Base-by-base conservation (phyloP, 192 early-diverging fungal species). In the Backusella westeae region DNA sequence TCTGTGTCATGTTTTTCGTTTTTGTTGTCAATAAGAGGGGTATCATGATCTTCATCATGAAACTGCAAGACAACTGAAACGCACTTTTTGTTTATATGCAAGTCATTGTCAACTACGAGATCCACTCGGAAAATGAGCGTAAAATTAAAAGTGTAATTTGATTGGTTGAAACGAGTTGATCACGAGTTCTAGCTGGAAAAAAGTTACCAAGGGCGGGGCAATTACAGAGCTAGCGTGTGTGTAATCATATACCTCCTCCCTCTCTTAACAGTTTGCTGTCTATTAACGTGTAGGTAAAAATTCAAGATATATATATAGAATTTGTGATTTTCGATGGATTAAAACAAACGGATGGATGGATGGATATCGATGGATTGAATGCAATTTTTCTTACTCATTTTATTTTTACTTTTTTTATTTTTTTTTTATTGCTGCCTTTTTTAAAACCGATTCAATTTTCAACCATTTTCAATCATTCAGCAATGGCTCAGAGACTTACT, bases 401-500 rank as follows among this genome's bases (percentile, higher is more conserved):
- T 41, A 26, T 56, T 21, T 69, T 34, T n/a, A n/a, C n/a, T 68
- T 10, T 49, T 36, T 38, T 41, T 21, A 38, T n/a, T 36, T 21
- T 23, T 49, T 71, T 1, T 65, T 19, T 32, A 44, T 42, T 41
- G n/a, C 6, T 14, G 4, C 42, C 19, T 41, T 66, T 32, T 34
- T 53, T 3, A 53, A 67, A 26, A 35, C 46, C 53, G 34, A 36
- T 72, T 49, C 71, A 42, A 49, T 38, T 65, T 36, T 29, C 72
- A 74, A 71, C 12, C 23, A 38, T 8, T 23, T 59, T 59, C 19
- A 72, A 56, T 56, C 21, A 23, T 38, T 34, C 65, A 75, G 38
- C 39, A 75, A 94, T 94, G 92, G 91, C 82, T 82, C 91, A 93
- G 84, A 89, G 94, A 85, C 88, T 93, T 78, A 94, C 93, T 76